phyloP scores from a whole-genome alignment of 2,329 filamentous ascomycete species.

The Colletotrichum paranaense region DNA sequence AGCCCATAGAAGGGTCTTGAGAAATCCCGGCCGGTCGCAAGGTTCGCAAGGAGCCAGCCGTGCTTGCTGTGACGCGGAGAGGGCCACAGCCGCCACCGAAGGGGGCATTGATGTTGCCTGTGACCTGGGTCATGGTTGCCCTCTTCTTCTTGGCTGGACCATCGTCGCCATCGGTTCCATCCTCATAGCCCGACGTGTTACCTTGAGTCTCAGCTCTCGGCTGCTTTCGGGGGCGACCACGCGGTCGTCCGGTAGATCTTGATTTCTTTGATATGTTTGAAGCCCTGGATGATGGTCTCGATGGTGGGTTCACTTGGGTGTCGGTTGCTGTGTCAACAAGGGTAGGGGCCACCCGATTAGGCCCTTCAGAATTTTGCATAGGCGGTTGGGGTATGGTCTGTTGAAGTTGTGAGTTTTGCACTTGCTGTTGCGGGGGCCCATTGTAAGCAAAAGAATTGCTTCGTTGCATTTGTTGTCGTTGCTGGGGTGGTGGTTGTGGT shows the following conservation, averaged over 20 bases:
- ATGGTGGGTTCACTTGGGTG: conserved; percentile 53
- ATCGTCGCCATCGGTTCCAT: conserved; percentile 71
- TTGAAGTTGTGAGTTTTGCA: conserved; percentile 31
- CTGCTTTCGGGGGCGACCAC: conserved; percentile 67
- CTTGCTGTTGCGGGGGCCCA: background rate
- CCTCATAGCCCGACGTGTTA: conserved; percentile 81
- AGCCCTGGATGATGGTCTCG: conserved; percentile 70
- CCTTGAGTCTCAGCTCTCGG: conserved; percentile 59
- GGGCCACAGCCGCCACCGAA: conserved; percentile 83
- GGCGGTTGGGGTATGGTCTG: conserved; percentile 21
- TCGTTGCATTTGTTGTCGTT: conserved; percentile 6
- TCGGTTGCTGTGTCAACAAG: conserved; percentile 42
- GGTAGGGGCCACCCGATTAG: conserved; percentile 49
- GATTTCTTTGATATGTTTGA: conserved; percentile 57
- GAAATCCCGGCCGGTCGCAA: conserved; percentile 78
- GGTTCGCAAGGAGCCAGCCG: conserved; percentile 85
- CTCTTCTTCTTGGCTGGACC: conserved; percentile 74
- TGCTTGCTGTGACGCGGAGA: conserved; percentile 89
- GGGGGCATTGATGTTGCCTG: conserved; percentile 76
- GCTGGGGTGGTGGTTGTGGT: background rate
- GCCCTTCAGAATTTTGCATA: conserved; percentile 41
- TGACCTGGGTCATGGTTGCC: conserved; percentile 79
- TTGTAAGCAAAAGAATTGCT: conserved; percentile 29
- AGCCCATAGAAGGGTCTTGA: conserved; percentile 54
- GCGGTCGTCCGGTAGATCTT: conserved; percentile 64